These are phyloP conservation scores for Rhizopogon vulgaris DNA, from an alignment of 768 basidiomycete genomes.

Conservation along the genomic window DNA sequence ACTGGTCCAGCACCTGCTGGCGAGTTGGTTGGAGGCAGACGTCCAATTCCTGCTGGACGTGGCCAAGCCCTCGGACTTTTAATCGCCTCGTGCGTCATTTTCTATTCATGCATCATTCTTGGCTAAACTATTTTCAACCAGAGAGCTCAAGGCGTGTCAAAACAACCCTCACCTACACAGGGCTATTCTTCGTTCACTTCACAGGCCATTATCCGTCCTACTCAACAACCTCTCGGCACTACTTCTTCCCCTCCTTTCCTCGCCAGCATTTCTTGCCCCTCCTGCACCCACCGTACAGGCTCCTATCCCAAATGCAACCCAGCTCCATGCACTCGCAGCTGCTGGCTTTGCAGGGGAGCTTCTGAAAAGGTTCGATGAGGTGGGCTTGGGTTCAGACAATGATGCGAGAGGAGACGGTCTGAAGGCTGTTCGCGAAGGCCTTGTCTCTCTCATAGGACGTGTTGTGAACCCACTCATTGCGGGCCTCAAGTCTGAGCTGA, in stretches of 20 bases:
- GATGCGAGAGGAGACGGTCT: slow-evolving; percentile 65
- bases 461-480: slow-evolving; percentile 60
- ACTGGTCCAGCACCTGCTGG: slow-evolving; percentile 41
- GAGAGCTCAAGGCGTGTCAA: slow-evolving; percentile 62
- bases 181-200: slow-evolving; percentile 67
- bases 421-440: slow-evolving; percentile 61
- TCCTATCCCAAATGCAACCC: slow-evolving; percentile 55
- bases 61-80: slow-evolving; percentile 60
- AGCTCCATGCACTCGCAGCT: slow-evolving; percentile 65
- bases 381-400: slow-evolving; percentile 54
- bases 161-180: slow-evolving; percentile 60
- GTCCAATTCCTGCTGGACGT: slow-evolving; percentile 69
- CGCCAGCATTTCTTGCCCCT: slow-evolving; percentile 51
- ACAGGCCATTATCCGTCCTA: slow-evolving; percentile 71
- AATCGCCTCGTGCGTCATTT: slow-evolving; percentile 58
- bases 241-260: slow-evolving; percentile 60
- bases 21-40: slow-evolving; percentile 59
- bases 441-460: slow-evolving; percentile 61
- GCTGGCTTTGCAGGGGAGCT: slow-evolving; percentile 71
- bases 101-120: slow-evolving; percentile 9
- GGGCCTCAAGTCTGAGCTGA: slow-evolving; percentile 55
- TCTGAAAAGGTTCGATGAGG: slow-evolving; percentile 61
- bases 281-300: slow-evolving; percentile 44
- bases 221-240: slow-evolving; percentile 63
- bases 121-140: slow-evolving; percentile 22